Evolutionary conservation across 352 stramenopile species (phyloP), one percentile per base, ranked within the genome.

Genomic region (Pythium aquatile): DNA sequence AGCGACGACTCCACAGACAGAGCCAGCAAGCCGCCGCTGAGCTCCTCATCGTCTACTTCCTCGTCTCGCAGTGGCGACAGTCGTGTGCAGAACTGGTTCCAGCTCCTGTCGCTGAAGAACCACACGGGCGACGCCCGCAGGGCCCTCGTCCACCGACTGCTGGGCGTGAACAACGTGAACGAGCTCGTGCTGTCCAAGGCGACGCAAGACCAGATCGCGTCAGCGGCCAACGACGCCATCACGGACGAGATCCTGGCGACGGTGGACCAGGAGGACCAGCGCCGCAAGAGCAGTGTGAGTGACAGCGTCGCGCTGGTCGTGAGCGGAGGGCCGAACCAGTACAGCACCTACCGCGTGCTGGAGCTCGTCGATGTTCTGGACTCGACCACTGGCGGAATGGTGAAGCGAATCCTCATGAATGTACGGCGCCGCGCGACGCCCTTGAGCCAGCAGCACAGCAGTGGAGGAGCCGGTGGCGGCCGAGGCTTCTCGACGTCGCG

Each of bases 291-390:
- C 61, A 51, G 48, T 51, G 29, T 63, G 24, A 55, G 35, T 51
- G 40, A 35, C 30, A 60, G 26, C 20, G 16, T 40, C 9, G 47
- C 39, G 35, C 20, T 56, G 40, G 33, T 66, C 32, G 61, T 68
- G 29, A 49, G 30, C 61, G 30, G 28, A 9, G 59, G 17, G 20
- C 26, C 9, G n/a, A 53, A 26, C 44, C 71, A 76, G 24, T 76
- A 82, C 62, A 80, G 68, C 47, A 72, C 77, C 20, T 90, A 88
- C 62, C 74, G 78, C n/a, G 79, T 91, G 55, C 65, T 91, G 10
- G 83, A 91, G 55, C 73, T 94, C 2, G 76, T 91, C 29, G 83
- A 92, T 60, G 77, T 91, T 49, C 70, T 93, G 40, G 85, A 94
- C 61, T 83, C 83, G 29, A 89, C 78, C 8, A 92, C 85, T 0